Evolutionary conservation across 345 rosid genomes (phyloP).

Genomic region (Bruguiera gymnorhiza): DNA sequence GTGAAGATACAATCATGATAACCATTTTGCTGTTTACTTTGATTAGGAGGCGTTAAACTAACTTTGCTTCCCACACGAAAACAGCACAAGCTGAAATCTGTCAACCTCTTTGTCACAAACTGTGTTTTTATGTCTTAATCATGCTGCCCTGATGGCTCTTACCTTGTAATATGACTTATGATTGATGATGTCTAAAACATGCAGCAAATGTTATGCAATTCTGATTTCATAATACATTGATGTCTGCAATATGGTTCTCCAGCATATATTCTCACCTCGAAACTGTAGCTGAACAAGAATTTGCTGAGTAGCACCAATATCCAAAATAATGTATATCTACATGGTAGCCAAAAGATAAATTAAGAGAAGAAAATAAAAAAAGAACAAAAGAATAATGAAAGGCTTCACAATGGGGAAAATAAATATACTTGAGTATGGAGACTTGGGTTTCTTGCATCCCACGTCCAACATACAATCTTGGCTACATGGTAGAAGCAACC

Average conservation of each 20-base stretch:
- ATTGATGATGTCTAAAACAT: slow-evolving; percentile 6
- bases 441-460: slow-evolving; percentile 97
- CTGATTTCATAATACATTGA: too few relatives aligned
- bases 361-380: slow-evolving; percentile 5
- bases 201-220: too few relatives aligned
- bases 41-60: neutral
- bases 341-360: slow-evolving; percentile 14
- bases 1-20: neutral
- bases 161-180: neutral
- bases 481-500: slow-evolving; percentile 43
- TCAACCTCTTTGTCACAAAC: neutral
- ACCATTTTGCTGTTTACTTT: neutral
- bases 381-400: slow-evolving; percentile 17
- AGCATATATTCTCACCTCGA: slow-evolving; percentile 57
- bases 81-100: neutral
- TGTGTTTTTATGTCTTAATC: neutral
- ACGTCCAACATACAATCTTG: slow-evolving; percentile 78
- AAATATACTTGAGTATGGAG: slow-evolving; percentile 72
- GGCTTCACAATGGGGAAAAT: slow-evolving; percentile 19
- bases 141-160: slow-evolving; percentile 3
- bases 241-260: neutral
- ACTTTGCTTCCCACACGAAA: neutral
- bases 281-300: slow-evolving; percentile 72
- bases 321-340: slow-evolving; percentile 86
- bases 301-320: slow-evolving; percentile 69